Conservation (phyloP, 768 basidiomycete species). For the Cystofilobasidium macerans region DNA sequence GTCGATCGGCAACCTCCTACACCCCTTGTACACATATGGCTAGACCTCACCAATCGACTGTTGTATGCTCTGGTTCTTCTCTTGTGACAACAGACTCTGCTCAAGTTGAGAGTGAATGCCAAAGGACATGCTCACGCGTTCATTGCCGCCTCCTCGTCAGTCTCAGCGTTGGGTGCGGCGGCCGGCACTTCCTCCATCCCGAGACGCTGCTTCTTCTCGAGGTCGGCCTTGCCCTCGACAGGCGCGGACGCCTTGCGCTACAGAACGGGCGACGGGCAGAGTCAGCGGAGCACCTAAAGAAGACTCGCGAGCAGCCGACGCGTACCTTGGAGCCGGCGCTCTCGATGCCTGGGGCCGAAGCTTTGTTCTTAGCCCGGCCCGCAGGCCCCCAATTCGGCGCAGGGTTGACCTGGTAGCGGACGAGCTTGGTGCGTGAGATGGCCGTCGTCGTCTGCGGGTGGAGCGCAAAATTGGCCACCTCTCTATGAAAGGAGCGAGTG, state of each 20-base stretch:
- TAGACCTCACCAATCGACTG: too few relatives aligned
- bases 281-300: too few relatives aligned
- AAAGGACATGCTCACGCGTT: constrained; percentile 4
- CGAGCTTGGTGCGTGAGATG: constrained; percentile 60
- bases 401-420: constrained; percentile 72
- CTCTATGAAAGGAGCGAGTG: not conserved
- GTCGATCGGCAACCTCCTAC: too few relatives aligned
- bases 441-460: constrained; percentile 57
- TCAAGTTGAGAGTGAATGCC: too few relatives aligned
- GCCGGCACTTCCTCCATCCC: not conserved
- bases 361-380: constrained; percentile 32
- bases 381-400: constrained; percentile 88
- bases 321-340: constrained; percentile 1
- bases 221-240: constrained; percentile 1
- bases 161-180: not conserved
- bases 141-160: constrained; percentile 20
- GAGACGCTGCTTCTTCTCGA: not conserved
- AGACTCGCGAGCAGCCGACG: too few relatives aligned
- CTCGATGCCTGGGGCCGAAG: not conserved
- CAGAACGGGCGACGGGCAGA: too few relatives aligned
- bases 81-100: too few relatives aligned
- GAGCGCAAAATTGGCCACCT: constrained; percentile 57
- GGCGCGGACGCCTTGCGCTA: constrained; percentile 6
- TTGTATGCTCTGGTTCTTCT: too few relatives aligned
- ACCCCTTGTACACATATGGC: too few relatives aligned